Base-by-base conservation (phyloP, 805 yeast genomes). In the Nematodospora valgi region DNA sequence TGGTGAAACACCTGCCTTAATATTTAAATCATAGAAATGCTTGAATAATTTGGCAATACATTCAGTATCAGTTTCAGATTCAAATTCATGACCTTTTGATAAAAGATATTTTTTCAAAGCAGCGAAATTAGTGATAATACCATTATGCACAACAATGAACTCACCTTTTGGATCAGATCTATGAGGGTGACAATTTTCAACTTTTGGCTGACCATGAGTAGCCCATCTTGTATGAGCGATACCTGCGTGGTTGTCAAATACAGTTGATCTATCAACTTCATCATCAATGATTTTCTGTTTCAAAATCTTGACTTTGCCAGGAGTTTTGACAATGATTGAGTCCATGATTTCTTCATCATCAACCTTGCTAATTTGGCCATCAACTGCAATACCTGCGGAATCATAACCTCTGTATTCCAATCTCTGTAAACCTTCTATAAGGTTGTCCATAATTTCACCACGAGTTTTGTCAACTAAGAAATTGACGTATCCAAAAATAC, bases 191-290 rank as follows among this genome's bases (percentile, higher is more conserved):
- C 98, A 93, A 71, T 93, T 93, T 43, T 62, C 51, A 43, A 74
- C 78, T 47, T 78, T 79, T 39, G 97, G 97, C 52, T 81, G 86
- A 63, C 99, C 99, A 62, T 93, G 99, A 24, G 99, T 93, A 34
- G 99, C 99, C 99, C 99, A 93, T 72, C 99, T 85, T 10, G 99
- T 93, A 66, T 93, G 99, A 16, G 98, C 98, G 59, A 93, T 93
- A 57, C 96, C 98, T 41, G 81, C 88, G 58, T 93, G 98, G 59
- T 82, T 78, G 49, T 77, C 81, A 56, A 86, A 88, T 14, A 77
- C 71, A 41, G 76, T 79, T 19, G 72, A 62, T 49, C 82, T 72
- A 51, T 83, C 76, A 39, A 80, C 73, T 30, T 75, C 59, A 15
- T 59, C 54, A 33, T 44, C 50, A 21, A 64, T 68, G 47, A 86